Evolutionary conservation across 306 rosid species (phyloP), one percentile per base, ranked within the genome.

Genomic region (Astragalus membranaceus): DNA sequence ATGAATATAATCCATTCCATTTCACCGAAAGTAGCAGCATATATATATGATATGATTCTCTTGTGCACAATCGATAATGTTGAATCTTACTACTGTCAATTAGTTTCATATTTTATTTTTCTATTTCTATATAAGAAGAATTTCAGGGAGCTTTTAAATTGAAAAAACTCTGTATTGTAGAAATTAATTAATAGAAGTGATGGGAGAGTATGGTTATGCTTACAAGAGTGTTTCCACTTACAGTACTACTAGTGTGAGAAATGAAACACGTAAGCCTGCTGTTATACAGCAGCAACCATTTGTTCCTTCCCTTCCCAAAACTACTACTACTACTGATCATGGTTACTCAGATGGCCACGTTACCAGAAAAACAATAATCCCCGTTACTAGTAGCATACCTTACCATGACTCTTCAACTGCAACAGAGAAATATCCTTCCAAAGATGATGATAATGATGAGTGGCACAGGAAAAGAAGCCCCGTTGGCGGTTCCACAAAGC

Each of bases 171-270:
- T 6, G 3, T 32, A 3, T 10, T 8, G 11, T 2, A 7, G 9
- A n/a, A n/a, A n/a, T n/a, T n/a, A n/a, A n/a, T n/a, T n/a, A n/a
- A n/a, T 37, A 4, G 1, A 23, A 14, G 54, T 17, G 52, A 90
- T 90, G 96, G 77, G 56, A 3, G 50, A 37, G 71, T 84, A 49
- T 72, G 74, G 77, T 23, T 75, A 33, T 23, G 4, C 47, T 1
- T 67, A 77, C 54, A 58, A 35, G 53, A 59, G 70, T 55, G 29
- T 60, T 64, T 64, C 72, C 9, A 13, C 56, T 75, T 78, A 76
- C 72, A 53, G 14, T 30, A 72, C 64, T 0, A 14, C 13, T 29
- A 72, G 59, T 0, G 20, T 13, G 11, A 67, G 64, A 26, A 73
- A 60, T 4, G 77, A 78, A 39, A 0, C 49, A 10, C 15, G 11